Conservation (phyloP, 116 monocot genomes). For the Cymodocea nodosa region DNA sequence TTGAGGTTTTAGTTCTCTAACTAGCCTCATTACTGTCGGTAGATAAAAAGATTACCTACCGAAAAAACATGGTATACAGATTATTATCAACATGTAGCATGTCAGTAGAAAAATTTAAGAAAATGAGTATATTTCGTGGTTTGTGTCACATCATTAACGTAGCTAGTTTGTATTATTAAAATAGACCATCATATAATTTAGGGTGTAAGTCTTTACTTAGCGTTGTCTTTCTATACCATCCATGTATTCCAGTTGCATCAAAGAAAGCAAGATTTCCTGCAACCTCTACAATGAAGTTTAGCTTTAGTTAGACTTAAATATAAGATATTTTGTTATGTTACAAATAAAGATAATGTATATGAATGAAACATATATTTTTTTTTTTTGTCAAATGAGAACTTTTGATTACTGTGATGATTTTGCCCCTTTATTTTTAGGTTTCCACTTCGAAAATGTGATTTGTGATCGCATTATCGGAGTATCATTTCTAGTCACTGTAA, state of each 20-base stretch:
- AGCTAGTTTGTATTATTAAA: not conserved
- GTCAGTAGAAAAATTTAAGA: too few relatives aligned
- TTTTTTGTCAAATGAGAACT: not conserved
- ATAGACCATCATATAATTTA: not conserved
- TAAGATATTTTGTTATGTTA: not conserved
- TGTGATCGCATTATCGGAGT: not conserved
- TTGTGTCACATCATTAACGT: too few relatives aligned
- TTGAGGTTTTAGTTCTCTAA: too few relatives aligned
- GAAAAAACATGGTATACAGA: too few relatives aligned
- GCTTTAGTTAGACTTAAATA: not conserved
- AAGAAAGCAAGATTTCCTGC: too few relatives aligned
- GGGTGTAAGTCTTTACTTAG: too few relatives aligned
- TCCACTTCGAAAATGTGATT: not conserved
- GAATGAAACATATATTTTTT: not conserved
- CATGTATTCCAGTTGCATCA: too few relatives aligned
- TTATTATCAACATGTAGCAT: too few relatives aligned
- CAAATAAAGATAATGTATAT: not conserved
- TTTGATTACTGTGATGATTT: not conserved
- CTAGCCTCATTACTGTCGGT: too few relatives aligned
- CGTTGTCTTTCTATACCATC: too few relatives aligned
- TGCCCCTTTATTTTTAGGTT: not conserved
- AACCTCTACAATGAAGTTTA: not conserved
- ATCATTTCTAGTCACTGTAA: not conserved
- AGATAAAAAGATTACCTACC: too few relatives aligned
- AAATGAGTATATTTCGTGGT: too few relatives aligned